Evolutionary conservation across 2,329 filamentous ascomycete genomes (phyloP), one percentile per base, ranked within the genome.

Genomic region (Exophiala sp.): DNA sequence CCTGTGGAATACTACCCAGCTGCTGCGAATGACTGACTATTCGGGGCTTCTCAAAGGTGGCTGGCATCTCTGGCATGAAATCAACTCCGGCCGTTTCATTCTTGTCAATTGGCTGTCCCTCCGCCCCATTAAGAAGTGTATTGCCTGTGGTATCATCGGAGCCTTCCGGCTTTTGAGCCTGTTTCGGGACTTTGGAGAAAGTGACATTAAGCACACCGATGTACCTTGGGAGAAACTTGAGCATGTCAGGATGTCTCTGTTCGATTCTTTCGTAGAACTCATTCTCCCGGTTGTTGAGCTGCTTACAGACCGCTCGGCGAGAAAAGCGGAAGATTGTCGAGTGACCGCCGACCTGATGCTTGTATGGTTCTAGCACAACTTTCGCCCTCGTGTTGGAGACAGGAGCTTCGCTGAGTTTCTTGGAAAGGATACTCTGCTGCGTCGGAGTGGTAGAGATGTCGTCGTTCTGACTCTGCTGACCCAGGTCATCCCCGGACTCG

Each of bases 201-300:
- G 89, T 96, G 16, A 96, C 91, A 66, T 96, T 97, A 43, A 98
- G 72, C 35, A 98, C 93, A 56, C 93, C 93, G 62, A 98, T 97
- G 62, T 98, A 73, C 69, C 90, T 88, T 58, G 93, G 93, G 57
- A 98, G 76, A 65, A 97, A 98, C 35, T 86, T 82, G 52, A 98
- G 73, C 62, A 98, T 77, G 64, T 95, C 86, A 57, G 89, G 87
- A 68, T 98, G 91, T 59, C 88, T 82, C 63, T 81, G 82, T 72
- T 98, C 93, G 62, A 97, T 88, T 47, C 85, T 93, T 70, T 98
- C 93, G 68, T 98, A 98, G 66, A 98, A 98, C 70, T 95, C 88
- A 68, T 98, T 98, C 66, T 98, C 93, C 63, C 91, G 81, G 66
- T 95, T 98, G 68, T 95, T 98, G 64, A 98, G 79, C 70, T 96